Percentiles rank a stretch among this genome's conserved stretches.
phyloP scores from a whole-genome alignment of 2,329 filamentous ascomycete species.

The Phialemoniopsis sp. region DNA sequence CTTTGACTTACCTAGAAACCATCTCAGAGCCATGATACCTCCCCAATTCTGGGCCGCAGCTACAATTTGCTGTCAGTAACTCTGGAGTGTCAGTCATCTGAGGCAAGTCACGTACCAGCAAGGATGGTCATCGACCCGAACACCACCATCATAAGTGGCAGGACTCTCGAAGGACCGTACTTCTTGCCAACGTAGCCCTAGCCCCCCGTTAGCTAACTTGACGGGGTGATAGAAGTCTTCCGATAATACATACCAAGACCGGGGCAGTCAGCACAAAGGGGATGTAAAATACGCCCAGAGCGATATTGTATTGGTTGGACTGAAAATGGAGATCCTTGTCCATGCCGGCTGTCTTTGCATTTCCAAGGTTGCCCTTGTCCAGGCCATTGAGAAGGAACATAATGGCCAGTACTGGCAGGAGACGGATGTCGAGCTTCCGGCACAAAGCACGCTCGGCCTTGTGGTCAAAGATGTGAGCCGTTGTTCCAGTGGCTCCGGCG shows the following conservation, averaged over 20 bases:
- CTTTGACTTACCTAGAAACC: conserved; percentile 71
- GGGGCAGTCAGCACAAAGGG: conserved; percentile 70
- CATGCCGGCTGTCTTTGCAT: conserved; percentile 27
- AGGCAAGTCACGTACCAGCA: no score
- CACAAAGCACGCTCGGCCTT: conserved; percentile 36
- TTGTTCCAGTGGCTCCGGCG: no score
- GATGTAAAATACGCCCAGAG: conserved; percentile 68
- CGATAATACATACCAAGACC: conserved; percentile 55
- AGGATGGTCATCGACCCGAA: conserved; percentile 65
- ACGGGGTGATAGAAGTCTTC: no score
- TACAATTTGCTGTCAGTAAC: no score
- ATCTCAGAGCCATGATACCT: conserved; percentile 63
- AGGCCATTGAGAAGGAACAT: conserved; percentile 43
- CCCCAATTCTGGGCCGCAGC: conserved; percentile 55
- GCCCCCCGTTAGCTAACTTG: no score
- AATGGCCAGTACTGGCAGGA: conserved; percentile 36
- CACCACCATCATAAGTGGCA: conserved; percentile 61
- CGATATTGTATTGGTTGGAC: conserved; percentile 62
- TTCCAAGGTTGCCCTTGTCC: conserved; percentile 49
- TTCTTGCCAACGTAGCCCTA: conserved; percentile 65
- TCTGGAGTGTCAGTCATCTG: no score
- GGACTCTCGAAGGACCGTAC: conserved; percentile 59
- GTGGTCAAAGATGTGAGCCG: conserved; percentile 26
- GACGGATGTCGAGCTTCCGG: conserved; percentile 38
- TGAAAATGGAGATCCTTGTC: conserved; percentile 51